These are phyloP conservation scores for Rhizopus arrhizus DNA, from an alignment of 371 early-diverging fungal species.

Conservation along the genomic window DNA sequence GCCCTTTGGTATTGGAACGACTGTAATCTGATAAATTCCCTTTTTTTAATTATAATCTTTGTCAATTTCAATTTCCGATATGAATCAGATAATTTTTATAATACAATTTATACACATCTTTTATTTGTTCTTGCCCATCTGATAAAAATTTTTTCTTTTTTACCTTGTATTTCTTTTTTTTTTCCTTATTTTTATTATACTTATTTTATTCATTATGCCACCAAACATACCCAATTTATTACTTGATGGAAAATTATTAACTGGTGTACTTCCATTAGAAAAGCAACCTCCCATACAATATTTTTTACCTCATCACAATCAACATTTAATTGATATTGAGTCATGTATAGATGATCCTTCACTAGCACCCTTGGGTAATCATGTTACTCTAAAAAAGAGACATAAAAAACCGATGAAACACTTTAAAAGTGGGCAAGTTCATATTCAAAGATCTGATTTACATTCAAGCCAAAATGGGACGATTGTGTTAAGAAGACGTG, in stretches of 20 bases:
- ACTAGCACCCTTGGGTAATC: slow-evolving; percentile 60
- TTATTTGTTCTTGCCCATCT: neutral
- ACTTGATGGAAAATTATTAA: slow-evolving; percentile 39
- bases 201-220: slow-evolving; percentile 12
- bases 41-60: neutral
- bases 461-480: slow-evolving; percentile 28
- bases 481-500: slow-evolving; percentile 53
- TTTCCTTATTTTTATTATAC: neutral
- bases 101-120: slow-evolving; percentile 1
- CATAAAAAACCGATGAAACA: slow-evolving; percentile 9
- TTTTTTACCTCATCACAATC: slow-evolving; percentile 23
- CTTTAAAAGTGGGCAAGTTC: slow-evolving; percentile 23
- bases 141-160: neutral
- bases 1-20: too few relatives aligned
- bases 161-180: slow-evolving; percentile 1
- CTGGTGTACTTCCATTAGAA: slow-evolving; percentile 42
- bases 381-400: slow-evolving; percentile 29
- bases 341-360: slow-evolving; percentile 62
- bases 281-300: slow-evolving; percentile 29
- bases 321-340: slow-evolving; percentile 56
- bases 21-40: neutral
- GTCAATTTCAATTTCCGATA: neutral
- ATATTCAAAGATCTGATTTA: slow-evolving; percentile 5
- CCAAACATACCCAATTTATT: slow-evolving; percentile 23
- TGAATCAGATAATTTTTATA: slow-evolving; percentile 18